A percentile compares a stretch with the other conserved stretches of the same genome.
phyloP scores from a whole-genome alignment of 306 rosid species.

The Sindora glabra region DNA sequence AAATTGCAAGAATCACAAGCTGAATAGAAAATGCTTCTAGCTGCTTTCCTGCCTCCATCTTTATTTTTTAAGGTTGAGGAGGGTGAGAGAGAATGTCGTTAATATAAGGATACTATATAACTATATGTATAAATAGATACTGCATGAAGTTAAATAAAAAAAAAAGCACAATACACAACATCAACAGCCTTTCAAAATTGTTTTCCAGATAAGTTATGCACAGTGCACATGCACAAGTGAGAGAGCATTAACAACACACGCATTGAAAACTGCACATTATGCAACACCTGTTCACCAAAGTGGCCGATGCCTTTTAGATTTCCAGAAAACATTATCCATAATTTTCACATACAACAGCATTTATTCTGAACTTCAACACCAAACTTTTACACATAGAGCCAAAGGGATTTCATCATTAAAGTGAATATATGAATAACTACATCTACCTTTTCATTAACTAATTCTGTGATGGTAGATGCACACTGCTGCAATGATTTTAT shows the following conservation, averaged over 20 bases:
- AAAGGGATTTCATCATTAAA: not conserved
- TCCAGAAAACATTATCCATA: too few species aligned
- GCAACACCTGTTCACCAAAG: not conserved
- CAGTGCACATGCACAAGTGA: not conserved
- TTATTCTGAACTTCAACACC: not conserved
- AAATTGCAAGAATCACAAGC: constrained; percentile 96
- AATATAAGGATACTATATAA: not conserved
- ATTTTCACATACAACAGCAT: not conserved
- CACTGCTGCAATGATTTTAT: constrained; percentile 76
- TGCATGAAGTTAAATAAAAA: too few species aligned
- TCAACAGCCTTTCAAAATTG: too few species aligned
- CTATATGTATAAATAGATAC: too few species aligned
- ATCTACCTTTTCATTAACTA: constrained; percentile 76
- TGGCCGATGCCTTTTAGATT: too few species aligned
- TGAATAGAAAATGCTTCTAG: constrained; percentile 92
- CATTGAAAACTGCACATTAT: not conserved
- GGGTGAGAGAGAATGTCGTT: not conserved
- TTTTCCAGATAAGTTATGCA: not conserved
- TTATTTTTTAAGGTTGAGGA: constrained; percentile 9
- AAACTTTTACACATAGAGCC: not conserved
- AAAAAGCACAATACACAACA: too few species aligned
- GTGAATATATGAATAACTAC: not conserved
- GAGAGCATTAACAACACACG: not conserved
- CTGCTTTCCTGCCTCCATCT: constrained; percentile 63
- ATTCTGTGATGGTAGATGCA: constrained; percentile 66